These are phyloP conservation scores for Termitomyces sp. DNA, from an alignment of 768 basidiomycete genomes.

Conservation along the genomic window DNA sequence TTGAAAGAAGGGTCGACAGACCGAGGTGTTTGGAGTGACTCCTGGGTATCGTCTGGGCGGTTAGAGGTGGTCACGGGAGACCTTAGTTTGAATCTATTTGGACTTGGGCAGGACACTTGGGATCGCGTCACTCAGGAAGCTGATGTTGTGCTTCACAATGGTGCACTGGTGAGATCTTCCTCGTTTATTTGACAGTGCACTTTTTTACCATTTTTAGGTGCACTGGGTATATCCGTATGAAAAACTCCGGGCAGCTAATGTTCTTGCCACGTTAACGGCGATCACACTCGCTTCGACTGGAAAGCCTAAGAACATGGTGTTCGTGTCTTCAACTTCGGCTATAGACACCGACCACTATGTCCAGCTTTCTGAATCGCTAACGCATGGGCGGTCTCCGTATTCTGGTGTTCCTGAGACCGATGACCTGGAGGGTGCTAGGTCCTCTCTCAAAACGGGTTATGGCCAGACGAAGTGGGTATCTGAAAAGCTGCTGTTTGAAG, in stretches of 20 bases:
- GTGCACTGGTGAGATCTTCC: slow-evolving; percentile 76
- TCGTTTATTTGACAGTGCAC: not conserved
- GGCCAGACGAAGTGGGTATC: slow-evolving; percentile 99
- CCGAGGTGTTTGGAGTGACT: slow-evolving; percentile 85
- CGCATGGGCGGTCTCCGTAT: slow-evolving; percentile 32
- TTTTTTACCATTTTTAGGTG: slow-evolving; percentile 46
- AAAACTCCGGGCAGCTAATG: slow-evolving; percentile 87
- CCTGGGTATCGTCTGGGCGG: slow-evolving; percentile 65
- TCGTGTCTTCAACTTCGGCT: slow-evolving; percentile 95
- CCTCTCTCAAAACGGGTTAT: slow-evolving; percentile 82
- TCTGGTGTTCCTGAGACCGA: slow-evolving; percentile 85
- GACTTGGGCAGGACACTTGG: slow-evolving; percentile 66
- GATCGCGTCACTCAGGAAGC: slow-evolving; percentile 60
- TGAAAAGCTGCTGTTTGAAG: slow-evolving; percentile 91
- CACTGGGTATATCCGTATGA: slow-evolving; percentile 99
- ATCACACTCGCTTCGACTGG: slow-evolving; percentile 72
- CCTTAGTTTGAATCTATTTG: slow-evolving; percentile 71
- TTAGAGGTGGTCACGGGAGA: slow-evolving; percentile 86
- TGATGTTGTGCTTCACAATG: slow-evolving; percentile 90
- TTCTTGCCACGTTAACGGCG: slow-evolving; percentile 84
- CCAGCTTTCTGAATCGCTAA: slow-evolving; percentile 71
- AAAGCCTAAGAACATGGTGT: slow-evolving; percentile 78
- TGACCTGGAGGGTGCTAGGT: slow-evolving; percentile 80
- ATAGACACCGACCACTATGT: slow-evolving; percentile 92
- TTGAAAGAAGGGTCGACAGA: slow-evolving; percentile 70